Evolutionary conservation across 2,329 filamentous ascomycete species (phyloP).

Genomic region (Neopestalotiopsis sp.): DNA sequence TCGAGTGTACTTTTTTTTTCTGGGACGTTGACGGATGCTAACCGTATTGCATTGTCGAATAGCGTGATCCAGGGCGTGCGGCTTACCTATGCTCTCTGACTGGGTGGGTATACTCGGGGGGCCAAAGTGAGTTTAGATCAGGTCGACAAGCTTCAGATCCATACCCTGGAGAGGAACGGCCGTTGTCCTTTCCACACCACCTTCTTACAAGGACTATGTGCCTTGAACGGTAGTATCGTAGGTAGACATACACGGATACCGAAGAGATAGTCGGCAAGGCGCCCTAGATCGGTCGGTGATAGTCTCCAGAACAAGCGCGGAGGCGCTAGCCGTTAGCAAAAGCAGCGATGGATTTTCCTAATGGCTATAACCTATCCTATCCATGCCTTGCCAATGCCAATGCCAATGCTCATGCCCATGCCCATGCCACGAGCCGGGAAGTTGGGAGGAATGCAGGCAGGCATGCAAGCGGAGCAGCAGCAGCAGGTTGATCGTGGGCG

Average conservation of each 20-base stretch:
- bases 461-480: background rate
- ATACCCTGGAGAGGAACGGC: background rate
- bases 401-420: too few species aligned
- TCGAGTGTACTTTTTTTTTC: background rate
- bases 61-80: background rate
- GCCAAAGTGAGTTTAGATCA: conserved; percentile 5
- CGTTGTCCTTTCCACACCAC: conserved; percentile 12
- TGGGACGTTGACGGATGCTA: background rate
- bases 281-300: background rate
- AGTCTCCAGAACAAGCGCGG: conserved; percentile 17
- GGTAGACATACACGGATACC: background rate
- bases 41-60: conserved; percentile 8
- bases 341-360: conserved; percentile 39
- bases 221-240: background rate
- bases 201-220: background rate
- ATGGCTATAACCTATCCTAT: too few species aligned
- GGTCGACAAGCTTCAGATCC: conserved; percentile 8
- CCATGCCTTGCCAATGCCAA: too few species aligned
- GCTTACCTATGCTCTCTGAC: background rate
- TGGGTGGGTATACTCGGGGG: conserved; percentile 1
- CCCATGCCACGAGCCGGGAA: background rate
- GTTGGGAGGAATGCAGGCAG: conserved; percentile 4
- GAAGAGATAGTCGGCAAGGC: background rate
- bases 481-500: background rate
- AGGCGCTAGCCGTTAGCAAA: conserved; percentile 28